Percentiles rank a stretch among this genome's conserved stretches.
Conservation (phyloP, 768 basidiomycete species). For the Boletales sp. region DNA sequence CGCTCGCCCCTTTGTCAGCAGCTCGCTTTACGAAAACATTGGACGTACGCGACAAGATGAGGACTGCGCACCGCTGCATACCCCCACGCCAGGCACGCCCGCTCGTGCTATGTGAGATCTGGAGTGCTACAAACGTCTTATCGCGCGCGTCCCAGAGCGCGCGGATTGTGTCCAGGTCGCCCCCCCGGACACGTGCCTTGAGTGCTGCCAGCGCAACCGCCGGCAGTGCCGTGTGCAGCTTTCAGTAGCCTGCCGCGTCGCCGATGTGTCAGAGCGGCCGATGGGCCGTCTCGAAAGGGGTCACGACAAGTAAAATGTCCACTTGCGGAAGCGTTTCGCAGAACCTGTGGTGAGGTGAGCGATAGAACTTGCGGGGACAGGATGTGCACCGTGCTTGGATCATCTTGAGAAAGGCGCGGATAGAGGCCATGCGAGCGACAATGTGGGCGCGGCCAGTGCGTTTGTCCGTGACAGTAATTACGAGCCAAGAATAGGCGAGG, state of each 20-base stretch:
- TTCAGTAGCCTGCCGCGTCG: slow-evolving; percentile 67
- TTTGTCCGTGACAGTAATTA: slow-evolving; percentile 70
- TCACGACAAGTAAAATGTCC: slow-evolving; percentile 66
- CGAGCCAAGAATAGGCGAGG: slow-evolving; percentile 80
- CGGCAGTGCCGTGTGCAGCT: slow-evolving; percentile 66
- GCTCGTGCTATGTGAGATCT: slow-evolving; percentile 76
- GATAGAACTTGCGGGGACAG: no score
- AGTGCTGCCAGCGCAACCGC: slow-evolving; percentile 63
- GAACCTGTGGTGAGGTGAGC: slow-evolving; percentile 38
- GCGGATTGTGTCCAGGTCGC: slow-evolving; percentile 61
- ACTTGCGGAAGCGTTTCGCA: slow-evolving; percentile 72
- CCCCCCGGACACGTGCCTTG: slow-evolving; percentile 60
- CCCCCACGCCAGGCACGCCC: slow-evolving; percentile 73
- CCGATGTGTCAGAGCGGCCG: slow-evolving; percentile 69
- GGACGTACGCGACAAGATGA: slow-evolving; percentile 62
- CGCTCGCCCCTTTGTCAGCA: slow-evolving; percentile 32
- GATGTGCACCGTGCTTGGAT: slow-evolving; percentile 64
- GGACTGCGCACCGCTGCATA: slow-evolving; percentile 77
- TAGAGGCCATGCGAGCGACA: slow-evolving; percentile 68
- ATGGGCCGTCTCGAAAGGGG: slow-evolving; percentile 63
- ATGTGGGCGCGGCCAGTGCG: slow-evolving; percentile 74
- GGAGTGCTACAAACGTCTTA: slow-evolving; percentile 71
- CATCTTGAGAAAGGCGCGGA: slow-evolving; percentile 80
- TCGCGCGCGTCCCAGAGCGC: slow-evolving; percentile 68
- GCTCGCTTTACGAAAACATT: no score